These are phyloP conservation scores for Termitomyces sp. DNA, from an alignment of 768 basidiomycete genomes.

Conservation along the genomic window DNA sequence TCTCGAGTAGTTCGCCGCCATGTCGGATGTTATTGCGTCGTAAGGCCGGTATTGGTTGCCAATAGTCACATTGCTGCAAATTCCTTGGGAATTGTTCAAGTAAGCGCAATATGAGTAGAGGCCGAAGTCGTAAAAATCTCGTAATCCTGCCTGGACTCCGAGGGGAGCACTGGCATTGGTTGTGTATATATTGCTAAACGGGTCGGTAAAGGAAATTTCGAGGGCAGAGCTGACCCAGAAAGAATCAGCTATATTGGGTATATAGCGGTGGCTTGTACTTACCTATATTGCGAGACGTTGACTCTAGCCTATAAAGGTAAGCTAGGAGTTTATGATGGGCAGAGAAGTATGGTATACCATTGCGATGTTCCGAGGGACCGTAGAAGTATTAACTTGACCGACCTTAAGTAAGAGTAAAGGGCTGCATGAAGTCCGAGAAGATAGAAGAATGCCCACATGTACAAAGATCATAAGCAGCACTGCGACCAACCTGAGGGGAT, in stretches of 20 bases:
- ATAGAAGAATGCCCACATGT: constrained; percentile 48
- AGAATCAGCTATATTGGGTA: neutral
- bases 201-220: constrained; percentile 43
- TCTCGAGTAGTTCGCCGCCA: constrained; percentile 55
- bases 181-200: constrained; percentile 63
- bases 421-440: constrained; percentile 15
- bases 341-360: constrained; percentile 46
- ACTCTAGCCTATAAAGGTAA: constrained; percentile 47
- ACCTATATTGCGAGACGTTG: constrained; percentile 73
- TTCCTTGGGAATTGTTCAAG: constrained; percentile 51
- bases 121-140: constrained; percentile 73
- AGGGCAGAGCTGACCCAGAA: constrained; percentile 42
- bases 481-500: constrained; percentile 36
- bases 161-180: constrained; percentile 60
- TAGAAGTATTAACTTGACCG: constrained; percentile 76
- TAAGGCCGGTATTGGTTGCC: constrained; percentile 64
- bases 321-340: neutral
- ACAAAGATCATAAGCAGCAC: constrained; percentile 71
- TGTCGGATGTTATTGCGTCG: constrained; percentile 58
- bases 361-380: constrained; percentile 62
- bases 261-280: constrained; percentile 16
- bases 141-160: constrained; percentile 48
- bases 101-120: constrained; percentile 79
- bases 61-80: constrained; percentile 56
- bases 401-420: constrained; percentile 41